Conservation (phyloP, 179 eudicot species). For the Nepenthes alata region DNA sequence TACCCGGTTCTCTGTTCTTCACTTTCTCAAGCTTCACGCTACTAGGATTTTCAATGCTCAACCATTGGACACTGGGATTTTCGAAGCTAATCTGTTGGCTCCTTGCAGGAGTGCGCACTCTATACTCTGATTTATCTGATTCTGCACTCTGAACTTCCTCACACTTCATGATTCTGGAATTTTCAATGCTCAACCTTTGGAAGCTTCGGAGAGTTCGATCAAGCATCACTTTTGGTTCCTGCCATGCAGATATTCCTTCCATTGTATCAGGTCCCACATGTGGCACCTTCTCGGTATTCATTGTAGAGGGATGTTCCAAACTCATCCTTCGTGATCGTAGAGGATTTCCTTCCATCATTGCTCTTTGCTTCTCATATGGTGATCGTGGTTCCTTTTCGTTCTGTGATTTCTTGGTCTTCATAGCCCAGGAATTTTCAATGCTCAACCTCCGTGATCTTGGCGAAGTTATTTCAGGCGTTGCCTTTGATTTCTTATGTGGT, state of each 20-base stretch:
- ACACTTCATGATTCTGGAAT: slow-evolving; percentile 13
- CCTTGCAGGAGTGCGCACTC: background rate
- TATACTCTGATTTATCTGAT: background rate
- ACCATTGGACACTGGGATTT: slow-evolving; percentile 8
- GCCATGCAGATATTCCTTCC: too few species aligned
- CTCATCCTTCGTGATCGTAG: slow-evolving; percentile 24
- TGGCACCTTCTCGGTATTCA: slow-evolving; percentile 17
- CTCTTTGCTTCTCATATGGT: background rate
- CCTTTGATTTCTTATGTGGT: slow-evolving; percentile 25
- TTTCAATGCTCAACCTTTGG: slow-evolving; percentile 39
- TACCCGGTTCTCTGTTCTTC: slow-evolving; percentile 6
- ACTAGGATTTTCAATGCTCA: slow-evolving; percentile 26
- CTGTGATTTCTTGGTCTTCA: too few species aligned
- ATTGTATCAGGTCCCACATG: slow-evolving; percentile 10
- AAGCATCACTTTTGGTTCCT: too few species aligned
- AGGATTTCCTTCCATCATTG: slow-evolving; percentile 12
- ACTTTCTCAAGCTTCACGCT: slow-evolving; percentile 16
- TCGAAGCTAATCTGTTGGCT: background rate
- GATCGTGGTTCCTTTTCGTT: background rate
- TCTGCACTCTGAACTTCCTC: slow-evolving; percentile 7
- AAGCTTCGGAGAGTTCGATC: too few species aligned
- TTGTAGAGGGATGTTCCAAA: slow-evolving; percentile 10
- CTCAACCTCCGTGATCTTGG: slow-evolving; percentile 11
- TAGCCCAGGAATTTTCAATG: background rate
- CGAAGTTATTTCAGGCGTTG: slow-evolving; percentile 15